Conservation (phyloP, 2,329 filamentous ascomycete genomes). For the Neurospora crassa region DNA sequence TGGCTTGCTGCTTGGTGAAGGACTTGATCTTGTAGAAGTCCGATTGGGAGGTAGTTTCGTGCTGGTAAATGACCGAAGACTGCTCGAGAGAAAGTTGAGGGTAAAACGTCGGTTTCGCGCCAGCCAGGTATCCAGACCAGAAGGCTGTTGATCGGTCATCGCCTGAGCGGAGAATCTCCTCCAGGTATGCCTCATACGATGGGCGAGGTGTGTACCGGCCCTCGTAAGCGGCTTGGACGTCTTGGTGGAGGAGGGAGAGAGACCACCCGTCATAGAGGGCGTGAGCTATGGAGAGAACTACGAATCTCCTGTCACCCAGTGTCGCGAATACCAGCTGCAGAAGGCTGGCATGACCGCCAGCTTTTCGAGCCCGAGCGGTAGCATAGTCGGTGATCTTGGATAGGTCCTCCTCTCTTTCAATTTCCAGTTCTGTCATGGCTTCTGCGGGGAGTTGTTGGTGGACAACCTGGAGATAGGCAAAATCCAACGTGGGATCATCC, state of each 20-base stretch:
- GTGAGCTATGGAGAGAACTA: constrained; percentile 68
- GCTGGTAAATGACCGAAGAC: constrained; percentile 24
- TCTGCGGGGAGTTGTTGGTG: constrained; percentile 13
- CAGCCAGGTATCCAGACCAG: constrained; percentile 61
- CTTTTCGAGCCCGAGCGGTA: constrained; percentile 25
- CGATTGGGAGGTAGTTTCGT: constrained; percentile 36
- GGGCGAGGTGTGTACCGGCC: constrained; percentile 31
- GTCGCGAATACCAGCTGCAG: constrained; percentile 39
- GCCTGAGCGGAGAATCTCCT: constrained; percentile 36
- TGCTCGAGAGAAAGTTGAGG: constrained; percentile 4
- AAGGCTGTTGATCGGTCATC: constrained; percentile 42
- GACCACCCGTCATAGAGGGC: constrained; percentile 89
- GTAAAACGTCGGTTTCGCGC: constrained; percentile 25
- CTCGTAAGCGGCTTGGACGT: constrained; percentile 58
- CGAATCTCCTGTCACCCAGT: constrained; percentile 26
- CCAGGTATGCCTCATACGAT: constrained; percentile 43
- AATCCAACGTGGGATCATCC: constrained; percentile 45
- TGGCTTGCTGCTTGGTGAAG: constrained; percentile 55
- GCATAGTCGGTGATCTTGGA: constrained; percentile 27
- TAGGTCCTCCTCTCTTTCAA: constrained; percentile 26
- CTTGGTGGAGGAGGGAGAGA: constrained; percentile 60
- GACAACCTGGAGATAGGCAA: constrained; percentile 41
- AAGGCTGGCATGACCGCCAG: constrained; percentile 29
- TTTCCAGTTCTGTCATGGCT: constrained; percentile 13
- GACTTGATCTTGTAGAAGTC: constrained; percentile 31